Evolutionary conservation across 2,329 filamentous ascomycete species (phyloP), one percentile per base, ranked within the genome.

Genomic region (Calonectria pseudoreteaudii): DNA sequence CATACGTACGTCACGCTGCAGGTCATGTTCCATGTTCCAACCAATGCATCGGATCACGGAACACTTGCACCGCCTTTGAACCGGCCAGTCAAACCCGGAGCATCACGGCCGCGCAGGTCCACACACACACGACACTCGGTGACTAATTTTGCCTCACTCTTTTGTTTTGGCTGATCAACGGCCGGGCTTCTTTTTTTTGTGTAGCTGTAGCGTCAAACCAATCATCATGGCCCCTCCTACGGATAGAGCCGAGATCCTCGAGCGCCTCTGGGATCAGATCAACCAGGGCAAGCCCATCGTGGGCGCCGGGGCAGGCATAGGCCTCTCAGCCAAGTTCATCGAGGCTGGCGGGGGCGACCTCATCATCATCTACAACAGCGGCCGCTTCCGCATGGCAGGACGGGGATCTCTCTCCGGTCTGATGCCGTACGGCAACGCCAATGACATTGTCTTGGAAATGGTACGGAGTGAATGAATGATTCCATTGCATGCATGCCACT

Each of bases 351-450:
- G 64, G 30, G 64, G 64, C 4, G 64, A 66, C 14, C 47, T 66
- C 30, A 66, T 66, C 47, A 53, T 66, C 64, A 66, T 66, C 47
- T 66, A 66, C 64, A 66, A 66, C 44, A 66, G 64, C 18, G 64
- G 64, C 26, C 64, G 64, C 7, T 66, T 66, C 26, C 64, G 64
- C 30, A 66, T 66, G 64, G 64, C 64, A 6, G 64, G 64, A n/a
- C 64, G 64, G n/a, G 64, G 64, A 18, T 66, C 64, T 26, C 64
- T 66, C 1, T 53, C 64, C 28, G 64, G 64, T 1, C 26, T 66
- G 64, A 66, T 66, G 64, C 64, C 64, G 13, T 66, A 66, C 11
- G 64, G 64, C 30, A 66, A 66, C n/a, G 64, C 64, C 47, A 66
- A 66, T 14, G 64, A 66, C 9, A 66, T 66, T 11, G 47, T 66